phyloP scores from a whole-genome alignment of 495 filamentous ascomycete species.

The Penicillium canescens region DNA sequence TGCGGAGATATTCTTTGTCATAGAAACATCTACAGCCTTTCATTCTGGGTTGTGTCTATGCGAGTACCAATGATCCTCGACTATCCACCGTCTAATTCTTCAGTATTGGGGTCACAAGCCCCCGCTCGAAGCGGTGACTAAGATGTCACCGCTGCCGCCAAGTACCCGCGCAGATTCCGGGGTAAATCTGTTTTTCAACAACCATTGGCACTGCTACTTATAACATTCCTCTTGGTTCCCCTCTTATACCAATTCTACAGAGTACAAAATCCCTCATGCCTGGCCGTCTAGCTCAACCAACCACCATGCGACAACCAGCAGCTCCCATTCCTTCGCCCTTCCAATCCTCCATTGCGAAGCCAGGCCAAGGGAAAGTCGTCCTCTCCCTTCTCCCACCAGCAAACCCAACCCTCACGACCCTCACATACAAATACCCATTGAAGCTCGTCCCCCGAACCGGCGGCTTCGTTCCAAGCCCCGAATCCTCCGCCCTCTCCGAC shows the following conservation, averaged over 20 bases:
- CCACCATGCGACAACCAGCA: conserved; percentile 30
- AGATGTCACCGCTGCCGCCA: conserved; percentile 10
- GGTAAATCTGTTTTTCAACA: conserved; percentile 8
- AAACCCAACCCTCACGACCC: conserved; percentile 67
- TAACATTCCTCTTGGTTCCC: not conserved
- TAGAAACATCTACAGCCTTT: conserved; percentile 4
- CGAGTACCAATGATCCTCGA: not conserved
- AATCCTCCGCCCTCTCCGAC: conserved; percentile 26
- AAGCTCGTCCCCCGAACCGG: conserved; percentile 76
- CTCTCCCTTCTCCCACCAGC: conserved; percentile 70
- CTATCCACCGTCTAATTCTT: no score
- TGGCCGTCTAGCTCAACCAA: not conserved
- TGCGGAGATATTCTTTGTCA: conserved; percentile 11
- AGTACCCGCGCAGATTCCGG: conserved; percentile 19
- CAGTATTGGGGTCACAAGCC: not conserved
- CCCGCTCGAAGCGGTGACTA: conserved; percentile 6
- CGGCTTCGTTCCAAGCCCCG: conserved; percentile 39
- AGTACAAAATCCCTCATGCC: not conserved
- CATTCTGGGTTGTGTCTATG: not conserved
- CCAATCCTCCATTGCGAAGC: conserved; percentile 64
- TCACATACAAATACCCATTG: conserved; percentile 90
- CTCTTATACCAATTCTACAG: not conserved
- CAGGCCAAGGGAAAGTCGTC: conserved; percentile 77
- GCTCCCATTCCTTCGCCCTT: conserved; percentile 60
- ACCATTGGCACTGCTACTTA: not conserved